Percentiles rank a stretch among this genome's conserved stretches.
Evolutionary conservation across 2,329 filamentous ascomycete genomes (phyloP).

Genomic region (Beauveria bassiana): DNA sequence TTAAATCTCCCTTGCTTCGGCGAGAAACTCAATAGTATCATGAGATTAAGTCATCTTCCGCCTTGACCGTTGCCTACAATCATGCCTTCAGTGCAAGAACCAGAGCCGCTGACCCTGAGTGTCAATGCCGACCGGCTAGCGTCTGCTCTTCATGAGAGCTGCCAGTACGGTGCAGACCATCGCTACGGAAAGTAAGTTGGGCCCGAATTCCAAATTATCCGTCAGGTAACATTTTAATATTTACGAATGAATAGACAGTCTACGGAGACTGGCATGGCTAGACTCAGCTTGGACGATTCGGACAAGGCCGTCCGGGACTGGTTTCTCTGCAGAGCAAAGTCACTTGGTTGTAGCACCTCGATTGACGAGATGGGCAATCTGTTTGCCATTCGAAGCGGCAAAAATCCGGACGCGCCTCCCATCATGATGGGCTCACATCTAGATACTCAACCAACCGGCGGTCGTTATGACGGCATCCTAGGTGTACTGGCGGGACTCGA

Average conservation of each 20-base stretch:
- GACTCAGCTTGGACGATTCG: constrained; percentile 64
- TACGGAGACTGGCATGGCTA: constrained; percentile 66
- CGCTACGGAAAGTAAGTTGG: constrained; percentile 23
- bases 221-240: constrained; percentile 1
- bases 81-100: background rate
- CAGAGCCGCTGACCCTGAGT: background rate
- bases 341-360: constrained; percentile 58
- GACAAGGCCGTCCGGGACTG: constrained; percentile 70
- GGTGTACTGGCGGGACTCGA: constrained; percentile 68
- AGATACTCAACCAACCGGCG: constrained; percentile 56
- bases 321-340: constrained; percentile 60
- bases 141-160: constrained; percentile 24
- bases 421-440: constrained; percentile 62
- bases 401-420: constrained; percentile 49
- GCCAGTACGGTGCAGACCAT: constrained; percentile 25
- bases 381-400: constrained; percentile 59
- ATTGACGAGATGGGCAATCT: constrained; percentile 74
- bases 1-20: background rate
- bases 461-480: constrained; percentile 71
- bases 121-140: constrained; percentile 20
- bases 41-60: too few relatives aligned
- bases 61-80: background rate
- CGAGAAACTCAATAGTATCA: background rate
- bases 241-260: constrained; percentile 1
- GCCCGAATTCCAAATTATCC: too few relatives aligned